Evolutionary conservation across 805 yeast genomes (phyloP), one percentile per base, ranked within the genome.

Genomic region (Ogataea chonburiensis): DNA sequence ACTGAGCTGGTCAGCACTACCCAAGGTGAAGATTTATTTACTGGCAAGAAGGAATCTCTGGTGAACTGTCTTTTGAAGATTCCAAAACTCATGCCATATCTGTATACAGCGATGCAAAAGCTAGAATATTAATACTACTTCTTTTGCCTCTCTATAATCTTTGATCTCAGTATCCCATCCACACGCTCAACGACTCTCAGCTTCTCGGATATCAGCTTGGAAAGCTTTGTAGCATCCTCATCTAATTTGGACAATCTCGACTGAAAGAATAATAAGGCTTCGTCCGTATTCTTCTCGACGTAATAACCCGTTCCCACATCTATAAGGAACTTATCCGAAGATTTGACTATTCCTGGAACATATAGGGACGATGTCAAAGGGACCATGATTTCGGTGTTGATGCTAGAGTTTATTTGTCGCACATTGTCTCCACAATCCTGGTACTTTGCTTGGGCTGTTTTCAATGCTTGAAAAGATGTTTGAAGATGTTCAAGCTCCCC

Each of bases 251-350:
- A 65, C 39, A 88, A 76, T 60, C 93, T 87, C 38, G 67, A 71
- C 41, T 80, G 74, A 59, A 86, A 91, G 53, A 87, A 91, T 37
- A 58, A 61, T 43, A 75, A 67, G 2, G 96, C 82, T 30, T 84
- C 87, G 6, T 66, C 64, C 0, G 77, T 75, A 31, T 61, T 61
- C 61, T 93, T 93, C 56, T 87, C 96, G 12, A 88, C 89, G 56
- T 75, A 93, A 58, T 93, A 93, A 3, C 98, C 98, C 0, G 98
- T 93, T 22, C 98, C 98, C 17, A 93, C 81, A 56, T 93, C 98
- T 7, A 93, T 96, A 57, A 93, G 68, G 52, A 82, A 93, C 40
- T 73, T 78, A 42, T 80, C 73, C 34, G 72, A 72, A 40, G 82
- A 77, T 28, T 70, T 68, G 34, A 86, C 71, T 36, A 68, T 74